Base-by-base conservation (phyloP, 2,329 filamentous ascomycete species). In the Microdochium nivale region DNA sequence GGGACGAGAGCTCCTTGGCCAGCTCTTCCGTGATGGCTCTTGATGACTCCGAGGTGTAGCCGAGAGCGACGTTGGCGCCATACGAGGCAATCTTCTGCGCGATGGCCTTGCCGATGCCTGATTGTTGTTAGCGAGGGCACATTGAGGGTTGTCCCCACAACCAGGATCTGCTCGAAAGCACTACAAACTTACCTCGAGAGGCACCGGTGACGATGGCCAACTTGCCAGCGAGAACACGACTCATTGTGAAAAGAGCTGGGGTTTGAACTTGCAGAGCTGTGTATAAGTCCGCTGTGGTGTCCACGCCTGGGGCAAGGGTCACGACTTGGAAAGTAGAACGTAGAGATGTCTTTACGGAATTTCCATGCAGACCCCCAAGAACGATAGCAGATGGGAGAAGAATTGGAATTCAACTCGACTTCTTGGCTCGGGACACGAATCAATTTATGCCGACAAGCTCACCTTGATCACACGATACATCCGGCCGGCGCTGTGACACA, bases 151-250 rank as follows among this genome's bases (percentile, higher is more conserved):
- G 27, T 30, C 27, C 27, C 5, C 27, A 30, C 5, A 5, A 5
- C 27, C 11, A 11, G 11, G 27, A 11, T 5, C 27, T 11, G 27
- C 5, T 30, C 5, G 11, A 30, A 30, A 30, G 16, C 16, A 33
- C 19, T 35, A 27, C n/a, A 13, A 35, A 51, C 60, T 55, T 74
- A 88, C 88, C 87, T 74, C 89, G 74, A 53, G 88, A 90, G 54
- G 83, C 86, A 52, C 89, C 89, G 1, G 89, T 94, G 47, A 94
- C 76, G 58, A 95, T 84, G 50, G 81, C 88, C 49, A 91, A 75
- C 67, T 90, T 90, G 59, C 87, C 87, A 23, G 40, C 40, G 9
- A 44, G 19, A 16, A 44, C 40, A 23, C 40, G 40, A 13, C 40
- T 44, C 40, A 44, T 44, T 5, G 8, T 44, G 35, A 40, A 14